These are phyloP conservation scores for Trichothecium sympodiale DNA, from an alignment of 2,329 filamentous ascomycete genomes.

Conservation along the genomic window DNA sequence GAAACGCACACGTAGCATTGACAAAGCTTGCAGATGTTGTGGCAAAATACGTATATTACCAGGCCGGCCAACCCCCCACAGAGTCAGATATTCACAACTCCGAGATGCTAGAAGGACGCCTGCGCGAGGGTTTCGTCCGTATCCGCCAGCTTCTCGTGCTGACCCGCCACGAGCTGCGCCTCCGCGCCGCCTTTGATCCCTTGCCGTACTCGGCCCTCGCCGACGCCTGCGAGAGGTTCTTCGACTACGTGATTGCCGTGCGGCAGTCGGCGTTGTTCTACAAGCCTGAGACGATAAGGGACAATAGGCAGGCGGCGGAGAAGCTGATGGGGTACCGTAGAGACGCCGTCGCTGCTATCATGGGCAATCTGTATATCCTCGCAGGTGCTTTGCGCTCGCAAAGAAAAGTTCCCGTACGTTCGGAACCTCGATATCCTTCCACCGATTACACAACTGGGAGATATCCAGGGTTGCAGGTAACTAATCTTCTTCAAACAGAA, in stretches of 20 bases:
- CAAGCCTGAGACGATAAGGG: conserved; percentile 39
- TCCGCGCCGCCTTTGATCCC: conserved; percentile 45
- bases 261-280: conserved; percentile 48
- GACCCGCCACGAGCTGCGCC: conserved; percentile 47
- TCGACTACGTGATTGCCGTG: conserved; percentile 46
- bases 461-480: neutral
- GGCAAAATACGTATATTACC: conserved; percentile 48
- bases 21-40: conserved; percentile 30
- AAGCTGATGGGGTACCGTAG: conserved; percentile 38
- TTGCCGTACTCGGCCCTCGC: conserved; percentile 45
- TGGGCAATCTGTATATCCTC: conserved; percentile 47
- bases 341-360: conserved; percentile 45
- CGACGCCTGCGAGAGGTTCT: conserved; percentile 44
- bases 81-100: conserved; percentile 38
- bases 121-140: conserved; percentile 49
- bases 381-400: conserved; percentile 42
- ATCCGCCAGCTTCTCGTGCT: conserved; percentile 44
- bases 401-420: conserved; percentile 34
- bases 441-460: neutral
- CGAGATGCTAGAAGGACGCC: conserved; percentile 45
- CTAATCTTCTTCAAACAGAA: conserved; percentile 17
- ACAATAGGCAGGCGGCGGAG: conserved; percentile 35
- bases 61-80: conserved; percentile 39
- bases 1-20: conserved; percentile 2
- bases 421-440: no score